Base-by-base conservation (phyloP, 2,329 filamentous ascomycete genomes). In the Talaromyces sp. region DNA sequence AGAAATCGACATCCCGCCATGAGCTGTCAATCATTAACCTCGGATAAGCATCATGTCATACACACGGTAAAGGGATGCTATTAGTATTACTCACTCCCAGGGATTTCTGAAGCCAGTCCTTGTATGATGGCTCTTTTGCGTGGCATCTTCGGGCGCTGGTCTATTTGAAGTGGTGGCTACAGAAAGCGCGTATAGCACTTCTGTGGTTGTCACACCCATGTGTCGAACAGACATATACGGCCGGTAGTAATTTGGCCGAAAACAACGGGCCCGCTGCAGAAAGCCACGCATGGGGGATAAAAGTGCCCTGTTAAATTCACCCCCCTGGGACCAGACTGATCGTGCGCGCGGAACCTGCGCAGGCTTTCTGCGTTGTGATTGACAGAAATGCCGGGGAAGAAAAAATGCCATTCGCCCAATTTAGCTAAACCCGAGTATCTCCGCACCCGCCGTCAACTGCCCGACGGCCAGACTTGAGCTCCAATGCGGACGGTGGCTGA, bases 101-200 rank as follows among this genome's bases (percentile, higher is more conserved):
- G 75, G 75, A 54, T 77, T 78, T 27, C 64, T 62, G 50, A 75
- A 78, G 4, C 74, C 72, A 2, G 55, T 62, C 47, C 69, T 63
- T 3, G 62, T 52, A 61, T 78, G 75, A 57, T 76, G 75, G 11
- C 61, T 69, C 54, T 77, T 77, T 17, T 66, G 49, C 11, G 67
- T 60, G 2, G 69, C 70, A 65, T 76, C 74, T 8, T 76, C 73
- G 1, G 75, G 75, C 3, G 61, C 62, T 14, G 68, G 51, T 19
- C 66, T 63, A 9, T 62, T 60, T 2, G 70, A 63, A 19, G 74
- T 67, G 1, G 61, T 64, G n/a, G 73, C 68, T 7, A 77, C 64
- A 1, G 71, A 71, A n/a, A 75, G 64, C 11, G 72, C 72, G 56
- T 77, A 77, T 19, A 77, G 65, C 47, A 73, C 63, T 9, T 70